A percentile compares a stretch with the other conserved stretches of the same genome.
These are phyloP conservation scores for Pseudonectria foliicola DNA, from an alignment of 2,329 filamentous ascomycete species.

Conservation along the genomic window DNA sequence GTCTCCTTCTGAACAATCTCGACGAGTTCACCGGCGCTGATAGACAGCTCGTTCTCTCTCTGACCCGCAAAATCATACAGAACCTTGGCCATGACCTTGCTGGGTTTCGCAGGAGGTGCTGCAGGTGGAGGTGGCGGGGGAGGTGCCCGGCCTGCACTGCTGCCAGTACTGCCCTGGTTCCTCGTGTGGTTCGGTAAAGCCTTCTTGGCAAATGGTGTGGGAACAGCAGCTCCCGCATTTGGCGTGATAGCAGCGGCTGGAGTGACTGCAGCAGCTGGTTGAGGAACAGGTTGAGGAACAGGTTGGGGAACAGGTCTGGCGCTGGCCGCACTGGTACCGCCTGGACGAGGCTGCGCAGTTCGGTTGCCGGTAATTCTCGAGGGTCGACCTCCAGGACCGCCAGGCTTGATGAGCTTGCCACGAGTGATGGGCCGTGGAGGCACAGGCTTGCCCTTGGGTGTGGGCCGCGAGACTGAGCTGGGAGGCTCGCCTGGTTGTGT, in stretches of 20 bases:
- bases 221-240: not conserved
- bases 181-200: conserved; percentile 44
- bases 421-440: conserved; percentile 85
- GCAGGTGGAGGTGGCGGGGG: conserved; percentile 63
- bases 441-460: conserved; percentile 79
- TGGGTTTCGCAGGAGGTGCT: conserved; percentile 44
- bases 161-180: conserved; percentile 46
- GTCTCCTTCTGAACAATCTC: conserved; percentile 90
- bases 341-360: conserved; percentile 36
- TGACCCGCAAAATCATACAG: conserved; percentile 88
- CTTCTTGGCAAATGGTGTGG: conserved; percentile 11
- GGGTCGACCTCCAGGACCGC: conserved; percentile 74
- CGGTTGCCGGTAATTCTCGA: conserved; percentile 58
- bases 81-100: conserved; percentile 79
- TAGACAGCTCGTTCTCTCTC: conserved; percentile 75
- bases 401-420: conserved; percentile 85
- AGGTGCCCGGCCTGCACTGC: conserved; percentile 47
- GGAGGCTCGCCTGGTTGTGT: conserved; percentile 78
- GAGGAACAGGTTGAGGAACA: conserved; percentile 9
- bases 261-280: conserved; percentile 8
- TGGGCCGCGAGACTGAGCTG: conserved; percentile 74
- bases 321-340: conserved; percentile 23
- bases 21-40: conserved; percentile 73
- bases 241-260: conserved; percentile 5
- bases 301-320: conserved; percentile 27